These are phyloP conservation scores for Didymosphaeria variabile DNA, from an alignment of 2,329 filamentous ascomycete species.

Conservation along the genomic window DNA sequence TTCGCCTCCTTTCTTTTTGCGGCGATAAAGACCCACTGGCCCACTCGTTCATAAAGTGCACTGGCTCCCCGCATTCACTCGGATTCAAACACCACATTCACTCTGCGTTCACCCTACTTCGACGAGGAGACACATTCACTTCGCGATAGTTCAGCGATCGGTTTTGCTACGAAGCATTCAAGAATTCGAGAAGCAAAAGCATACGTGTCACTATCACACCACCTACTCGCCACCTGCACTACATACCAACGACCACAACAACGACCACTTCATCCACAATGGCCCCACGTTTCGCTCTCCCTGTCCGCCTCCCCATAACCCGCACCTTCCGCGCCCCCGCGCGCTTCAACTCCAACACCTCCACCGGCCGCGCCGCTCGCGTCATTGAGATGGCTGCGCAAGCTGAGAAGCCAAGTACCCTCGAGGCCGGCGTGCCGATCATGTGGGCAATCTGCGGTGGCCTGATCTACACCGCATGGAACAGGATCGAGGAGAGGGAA, in stretches of 20 bases:
- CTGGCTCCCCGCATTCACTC: constrained; percentile 13
- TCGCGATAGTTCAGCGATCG: not conserved
- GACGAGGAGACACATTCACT: not conserved
- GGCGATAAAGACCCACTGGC: not conserved
- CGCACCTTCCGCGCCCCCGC: constrained; percentile 28
- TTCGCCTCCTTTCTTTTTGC: constrained; percentile 18
- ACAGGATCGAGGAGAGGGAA: constrained; percentile 38
- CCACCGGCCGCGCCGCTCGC: constrained; percentile 31
- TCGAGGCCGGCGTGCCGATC: constrained; percentile 43
- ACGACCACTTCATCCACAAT: constrained; percentile 15
- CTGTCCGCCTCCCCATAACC: constrained; percentile 34
- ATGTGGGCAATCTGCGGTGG: constrained; percentile 43
- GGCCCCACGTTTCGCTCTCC: constrained; percentile 24
- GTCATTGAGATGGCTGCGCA: constrained; percentile 42
- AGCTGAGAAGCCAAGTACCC: constrained; percentile 41
- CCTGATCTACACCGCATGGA: constrained; percentile 39
- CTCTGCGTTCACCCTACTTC: constrained; percentile 9
- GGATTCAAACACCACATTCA: constrained; percentile 1
- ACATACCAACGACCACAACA: not conserved
- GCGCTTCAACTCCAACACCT: constrained; percentile 44
- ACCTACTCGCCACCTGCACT: not conserved
- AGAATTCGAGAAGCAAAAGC: not conserved
- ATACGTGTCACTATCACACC: constrained; percentile 2
- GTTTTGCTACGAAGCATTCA: not conserved
- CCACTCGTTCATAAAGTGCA: constrained; percentile 21